Base-by-base conservation (phyloP, 2,329 filamentous ascomycete genomes). In the Colletotrichum tamarilloi region DNA sequence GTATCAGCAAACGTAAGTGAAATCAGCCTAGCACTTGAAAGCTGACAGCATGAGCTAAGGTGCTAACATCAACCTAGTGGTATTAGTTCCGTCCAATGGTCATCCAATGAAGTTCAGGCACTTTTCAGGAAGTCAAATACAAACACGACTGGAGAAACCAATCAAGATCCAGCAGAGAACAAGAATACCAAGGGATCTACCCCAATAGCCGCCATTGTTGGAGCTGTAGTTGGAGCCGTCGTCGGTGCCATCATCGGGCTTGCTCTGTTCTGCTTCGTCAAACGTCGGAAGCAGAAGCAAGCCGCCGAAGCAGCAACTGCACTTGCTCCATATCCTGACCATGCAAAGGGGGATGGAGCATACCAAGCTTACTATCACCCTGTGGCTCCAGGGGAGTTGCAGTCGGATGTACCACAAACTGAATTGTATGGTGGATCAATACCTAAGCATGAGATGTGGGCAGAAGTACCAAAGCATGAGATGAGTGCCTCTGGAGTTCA, bases 1-100 rank as follows among this genome's bases (percentile, higher is more conserved):
- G 74, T 76, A 76, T 58, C 26, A 38, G 2, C 35, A 65, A 12
- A 66, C 30, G 72, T 76, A 64, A 62, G 57, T 4, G 19, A n/a
- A 19, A 30, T 2, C 2, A 9, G 8, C 6, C 6, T 55, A 14
- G 3, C n/a, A 4, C n/a, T 26, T 6, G 7, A 7, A 19, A 42
- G 38, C 26, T 60, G 22, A 24, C 14, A 19, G 3, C 26, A 26
- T 14, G 30, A 19, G 14, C 22, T 12, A n/a, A 8, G 5, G 19
- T 8, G 12, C 67, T 73, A 35, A 73, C 38, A 8, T 12, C 7
- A 0, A 16, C 6, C 30, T 26, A 72, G 72, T 55, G 67, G 64
- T 9, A 6, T 49, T 3, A 57, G 35, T 4, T 35, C 52, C 3
- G 49, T 75, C 4, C 8, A 53, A 24, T 75, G 74, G 74, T 69